A percentile compares a stretch with the other conserved stretches of the same genome.
Evolutionary conservation across 805 yeast genomes (phyloP).

Genomic region (Metschnikowia borealis): DNA sequence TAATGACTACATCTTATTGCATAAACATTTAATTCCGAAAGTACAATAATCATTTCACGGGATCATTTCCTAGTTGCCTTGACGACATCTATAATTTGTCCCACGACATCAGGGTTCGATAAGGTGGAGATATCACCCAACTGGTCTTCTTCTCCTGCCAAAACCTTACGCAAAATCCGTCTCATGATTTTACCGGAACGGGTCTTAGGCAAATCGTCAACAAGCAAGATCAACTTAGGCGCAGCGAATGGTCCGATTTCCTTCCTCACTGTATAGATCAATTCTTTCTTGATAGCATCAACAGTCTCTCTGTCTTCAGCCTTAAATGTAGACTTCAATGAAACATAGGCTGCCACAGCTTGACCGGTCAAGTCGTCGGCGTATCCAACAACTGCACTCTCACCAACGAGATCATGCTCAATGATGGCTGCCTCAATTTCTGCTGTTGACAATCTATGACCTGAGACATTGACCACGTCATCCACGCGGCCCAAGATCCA

Average conservation of each 20-base stretch:
- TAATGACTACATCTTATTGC: background rate
- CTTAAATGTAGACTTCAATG: constrained; percentile 51
- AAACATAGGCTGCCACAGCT: constrained; percentile 93
- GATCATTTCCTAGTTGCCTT: constrained; percentile 27
- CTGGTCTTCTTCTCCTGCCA: constrained; percentile 87
- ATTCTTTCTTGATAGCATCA: constrained; percentile 58
- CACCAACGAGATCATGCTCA: constrained; percentile 77
- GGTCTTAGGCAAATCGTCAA: constrained; percentile 94
- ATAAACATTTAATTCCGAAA: background rate
- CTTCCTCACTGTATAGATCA: constrained; percentile 83
- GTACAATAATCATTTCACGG: background rate
- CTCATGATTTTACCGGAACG: constrained; percentile 99
- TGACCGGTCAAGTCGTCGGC: constrained; percentile 96
- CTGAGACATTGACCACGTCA: constrained; percentile 96
- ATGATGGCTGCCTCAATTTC: constrained; percentile 92
- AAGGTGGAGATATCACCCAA: constrained; percentile 90
- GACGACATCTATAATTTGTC: constrained; percentile 67
- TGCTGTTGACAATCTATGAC: constrained; percentile 97
- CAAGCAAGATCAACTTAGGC: constrained; percentile 80
- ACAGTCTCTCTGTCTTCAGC: constrained; percentile 44
- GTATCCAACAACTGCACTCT: constrained; percentile 95
- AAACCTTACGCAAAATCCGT: constrained; percentile 90
- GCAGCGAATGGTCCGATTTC: constrained; percentile 95
- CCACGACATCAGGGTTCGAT: constrained; percentile 82
- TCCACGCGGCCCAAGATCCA: constrained; percentile 99